Percentiles rank a stretch among this genome's conserved stretches.
Evolutionary conservation across 23 red algal species (phyloP).

Genomic region (Cyanidiococcus yangmingshanensis): DNA sequence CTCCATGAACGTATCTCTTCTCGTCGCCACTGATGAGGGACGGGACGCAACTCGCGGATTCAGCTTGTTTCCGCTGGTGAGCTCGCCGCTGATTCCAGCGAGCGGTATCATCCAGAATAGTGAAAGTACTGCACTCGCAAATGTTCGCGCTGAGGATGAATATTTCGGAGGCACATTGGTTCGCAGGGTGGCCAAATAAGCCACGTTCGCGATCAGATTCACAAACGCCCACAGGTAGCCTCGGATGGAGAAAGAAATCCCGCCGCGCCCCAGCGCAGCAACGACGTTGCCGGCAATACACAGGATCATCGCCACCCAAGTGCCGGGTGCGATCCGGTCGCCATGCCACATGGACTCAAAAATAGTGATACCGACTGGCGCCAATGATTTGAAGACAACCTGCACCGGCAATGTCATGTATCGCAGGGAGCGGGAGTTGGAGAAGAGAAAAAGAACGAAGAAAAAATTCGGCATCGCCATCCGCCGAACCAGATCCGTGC

Average conservation of each 20-base stretch:
- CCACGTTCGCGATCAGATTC: conserved; percentile 75
- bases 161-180: conserved; percentile 19
- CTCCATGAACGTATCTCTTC: not conserved
- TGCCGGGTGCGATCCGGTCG: conserved; percentile 37
- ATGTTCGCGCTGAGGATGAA: conserved; percentile 49
- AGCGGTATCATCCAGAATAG: conserved; percentile 59
- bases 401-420: conserved; percentile 74
- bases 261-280: conserved; percentile 29
- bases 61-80: conserved; percentile 12
- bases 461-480: conserved; percentile 63
- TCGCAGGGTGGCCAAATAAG: conserved; percentile 48
- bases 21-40: not conserved
- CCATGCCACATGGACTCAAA: conserved; percentile 33
- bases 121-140: conserved; percentile 64
- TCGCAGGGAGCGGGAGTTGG: conserved; percentile 55
- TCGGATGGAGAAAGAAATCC: conserved; percentile 37
- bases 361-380: conserved; percentile 53
- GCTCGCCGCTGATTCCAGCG: conserved; percentile 40
- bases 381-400: conserved; percentile 59
- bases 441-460: conserved; percentile 84
- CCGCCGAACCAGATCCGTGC: conserved; percentile 25
- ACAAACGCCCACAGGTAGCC: conserved; percentile 75
- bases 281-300: conserved; percentile 53
- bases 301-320: conserved; percentile 54
- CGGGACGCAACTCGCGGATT: not conserved